Evolutionary conservation across 306 rosid species (phyloP).

Genomic region (Quercus glauca): DNA sequence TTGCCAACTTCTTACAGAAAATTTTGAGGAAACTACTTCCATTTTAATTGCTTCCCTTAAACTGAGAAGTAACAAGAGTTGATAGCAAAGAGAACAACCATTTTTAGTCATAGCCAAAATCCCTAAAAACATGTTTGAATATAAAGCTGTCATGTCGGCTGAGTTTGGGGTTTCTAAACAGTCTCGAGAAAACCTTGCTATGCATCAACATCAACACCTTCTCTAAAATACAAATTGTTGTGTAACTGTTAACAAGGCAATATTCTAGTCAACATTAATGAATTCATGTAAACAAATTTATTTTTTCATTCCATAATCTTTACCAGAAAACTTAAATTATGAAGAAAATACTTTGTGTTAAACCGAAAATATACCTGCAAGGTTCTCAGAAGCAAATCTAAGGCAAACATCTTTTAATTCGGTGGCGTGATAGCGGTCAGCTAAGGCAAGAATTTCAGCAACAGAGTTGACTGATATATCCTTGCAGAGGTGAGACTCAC

Average conservation of each 20-base stretch:
- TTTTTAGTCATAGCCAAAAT: background rate
- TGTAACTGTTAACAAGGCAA: too few species aligned
- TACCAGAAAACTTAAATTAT: background rate
- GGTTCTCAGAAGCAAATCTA: conserved; percentile 78
- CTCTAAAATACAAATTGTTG: too few species aligned
- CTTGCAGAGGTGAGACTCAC: conserved; percentile 84
- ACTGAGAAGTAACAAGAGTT: background rate
- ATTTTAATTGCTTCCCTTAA: background rate
- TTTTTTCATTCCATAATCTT: background rate
- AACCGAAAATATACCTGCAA: conserved; percentile 57
- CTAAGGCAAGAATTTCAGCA: conserved; percentile 66
- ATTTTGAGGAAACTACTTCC: background rate
- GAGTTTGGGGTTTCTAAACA: too few species aligned
- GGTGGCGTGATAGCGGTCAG: conserved; percentile 64
- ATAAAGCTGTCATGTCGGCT: too few species aligned
- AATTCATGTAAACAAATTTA: background rate
- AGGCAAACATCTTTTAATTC: conserved; percentile 78
- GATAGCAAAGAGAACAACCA: background rate
- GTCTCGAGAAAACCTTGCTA: too few species aligned
- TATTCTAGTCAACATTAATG: background rate
- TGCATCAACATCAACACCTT: too few species aligned
- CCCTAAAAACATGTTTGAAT: background rate
- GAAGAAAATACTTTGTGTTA: background rate
- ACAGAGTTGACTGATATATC: conserved; percentile 72
- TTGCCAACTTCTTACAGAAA: background rate